Evolutionary conservation across 306 rosid genomes (phyloP).

Genomic region (Medicago truncatula): MtrunA17r5.0-ANR NC_053046.1:37338501-37339000

Average conservation of each 20-base stretch:
- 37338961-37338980: too few relatives aligned
- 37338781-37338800: slow-evolving; percentile 19
- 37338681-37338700: slow-evolving; percentile 26
- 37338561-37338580: slow-evolving; percentile 59
- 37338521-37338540: background rate
- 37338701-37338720: background rate
- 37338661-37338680: slow-evolving; percentile 65
- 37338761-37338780: background rate
- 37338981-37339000: too few relatives aligned
- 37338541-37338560: background rate
- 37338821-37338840: slow-evolving; percentile 18
- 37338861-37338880: background rate
- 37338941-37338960: too few relatives aligned
- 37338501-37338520: background rate
- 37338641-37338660: slow-evolving; percentile 70
- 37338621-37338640: slow-evolving; percentile 71
- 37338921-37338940: background rate
- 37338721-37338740: slow-evolving; percentile 17
- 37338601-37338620: slow-evolving; percentile 66
- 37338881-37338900: background rate
- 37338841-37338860: background rate
- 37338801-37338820: slow-evolving; percentile 32
- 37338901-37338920: slow-evolving; percentile 25
- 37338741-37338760: slow-evolving; percentile 1
- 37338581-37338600: slow-evolving; percentile 65